Evolutionary conservation across 371 early-diverging fungal species (phyloP).

Genomic region (Coemansia sp.): DNA sequence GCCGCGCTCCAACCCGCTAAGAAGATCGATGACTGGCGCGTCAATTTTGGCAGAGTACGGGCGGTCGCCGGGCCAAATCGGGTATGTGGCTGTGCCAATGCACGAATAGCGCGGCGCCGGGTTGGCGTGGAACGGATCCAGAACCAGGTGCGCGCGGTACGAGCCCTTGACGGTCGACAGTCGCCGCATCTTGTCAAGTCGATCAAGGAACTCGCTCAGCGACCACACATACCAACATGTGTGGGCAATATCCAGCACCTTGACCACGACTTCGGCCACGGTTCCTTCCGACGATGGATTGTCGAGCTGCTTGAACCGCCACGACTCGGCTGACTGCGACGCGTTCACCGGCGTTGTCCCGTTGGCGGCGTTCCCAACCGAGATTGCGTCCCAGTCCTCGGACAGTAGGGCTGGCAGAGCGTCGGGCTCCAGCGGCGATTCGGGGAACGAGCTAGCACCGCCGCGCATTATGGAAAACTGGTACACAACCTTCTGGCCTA

Average conservation of each 20-base stretch:
- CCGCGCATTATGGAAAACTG: conserved; percentile 67
- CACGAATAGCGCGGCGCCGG: conserved; percentile 65
- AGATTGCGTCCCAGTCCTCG: conserved; percentile 35
- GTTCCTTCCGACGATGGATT: conserved; percentile 19
- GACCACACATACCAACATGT: conserved; percentile 75
- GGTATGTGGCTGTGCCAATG: conserved; percentile 61
- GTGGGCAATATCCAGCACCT: conserved; percentile 72
- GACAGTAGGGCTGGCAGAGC: conserved; percentile 39
- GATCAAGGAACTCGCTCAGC: conserved; percentile 62
- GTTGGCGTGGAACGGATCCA: conserved; percentile 74
- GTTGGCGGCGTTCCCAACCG: neutral
- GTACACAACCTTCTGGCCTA: conserved; percentile 73
- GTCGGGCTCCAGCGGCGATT: conserved; percentile 47
- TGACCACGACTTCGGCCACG: conserved; percentile 57
- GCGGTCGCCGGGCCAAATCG: conserved; percentile 54
- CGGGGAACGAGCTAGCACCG: conserved; percentile 24
- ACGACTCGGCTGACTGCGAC: neutral
- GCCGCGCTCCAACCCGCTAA: conserved; percentile 59
- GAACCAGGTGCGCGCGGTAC: conserved; percentile 71
- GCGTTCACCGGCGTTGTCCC: neutral
- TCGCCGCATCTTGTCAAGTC: conserved; percentile 76
- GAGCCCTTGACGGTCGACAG: conserved; percentile 72
- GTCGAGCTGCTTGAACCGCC: conserved; percentile 18
- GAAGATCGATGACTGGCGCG: conserved; percentile 58
- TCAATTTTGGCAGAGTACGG: conserved; percentile 54